Evolutionary conservation across 2,329 filamentous ascomycete species (phyloP).

Genomic region (Aureobasidium sp.): DNA sequence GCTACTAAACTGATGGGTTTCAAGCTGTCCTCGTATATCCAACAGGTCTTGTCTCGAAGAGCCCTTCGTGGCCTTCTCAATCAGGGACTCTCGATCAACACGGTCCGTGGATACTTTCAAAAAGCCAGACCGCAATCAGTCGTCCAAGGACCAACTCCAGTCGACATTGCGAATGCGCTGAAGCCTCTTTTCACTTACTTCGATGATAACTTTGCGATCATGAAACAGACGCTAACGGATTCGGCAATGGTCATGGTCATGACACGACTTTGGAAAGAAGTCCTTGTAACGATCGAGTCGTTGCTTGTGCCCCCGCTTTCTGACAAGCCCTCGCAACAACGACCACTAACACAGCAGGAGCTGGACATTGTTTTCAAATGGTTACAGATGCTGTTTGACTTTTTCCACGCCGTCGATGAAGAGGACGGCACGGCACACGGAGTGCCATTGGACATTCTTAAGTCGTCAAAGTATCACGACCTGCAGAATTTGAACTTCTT

Average conservation of each 20-base stretch:
- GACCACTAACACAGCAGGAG: constrained; percentile 76
- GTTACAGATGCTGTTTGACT: constrained; percentile 82
- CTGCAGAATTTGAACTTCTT: constrained; percentile 96
- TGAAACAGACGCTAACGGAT: constrained; percentile 92
- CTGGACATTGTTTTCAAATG: constrained; percentile 93
- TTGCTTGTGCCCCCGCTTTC: constrained; percentile 89
- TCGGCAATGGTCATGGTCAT: constrained; percentile 98
- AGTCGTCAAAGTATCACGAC: constrained; percentile 97
- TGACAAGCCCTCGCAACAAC: constrained; percentile 85
- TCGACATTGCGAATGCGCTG: constrained; percentile 73
- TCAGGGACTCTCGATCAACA: constrained; percentile 62
- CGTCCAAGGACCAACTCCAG: constrained; percentile 44
- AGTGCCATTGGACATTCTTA: constrained; percentile 83
- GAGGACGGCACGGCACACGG: constrained; percentile 75
- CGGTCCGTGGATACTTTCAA: constrained; percentile 56
- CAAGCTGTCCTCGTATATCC: constrained; percentile 86
- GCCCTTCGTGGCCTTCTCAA: constrained; percentile 69
- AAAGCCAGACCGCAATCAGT: constrained; percentile 44
- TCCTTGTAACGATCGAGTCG: constrained; percentile 81
- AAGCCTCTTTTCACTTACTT: constrained; percentile 88
- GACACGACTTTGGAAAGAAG: constrained; percentile 97
- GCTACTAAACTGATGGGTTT: constrained; percentile 29
- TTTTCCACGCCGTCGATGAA: constrained; percentile 91
- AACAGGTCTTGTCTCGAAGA: constrained; percentile 75
- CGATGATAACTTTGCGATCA: constrained; percentile 96